A percentile compares a stretch with the other conserved stretches of the same genome.
Conservation (phyloP, 2,329 filamentous ascomycete species). For the Akanthomyces muscarius region DNA sequence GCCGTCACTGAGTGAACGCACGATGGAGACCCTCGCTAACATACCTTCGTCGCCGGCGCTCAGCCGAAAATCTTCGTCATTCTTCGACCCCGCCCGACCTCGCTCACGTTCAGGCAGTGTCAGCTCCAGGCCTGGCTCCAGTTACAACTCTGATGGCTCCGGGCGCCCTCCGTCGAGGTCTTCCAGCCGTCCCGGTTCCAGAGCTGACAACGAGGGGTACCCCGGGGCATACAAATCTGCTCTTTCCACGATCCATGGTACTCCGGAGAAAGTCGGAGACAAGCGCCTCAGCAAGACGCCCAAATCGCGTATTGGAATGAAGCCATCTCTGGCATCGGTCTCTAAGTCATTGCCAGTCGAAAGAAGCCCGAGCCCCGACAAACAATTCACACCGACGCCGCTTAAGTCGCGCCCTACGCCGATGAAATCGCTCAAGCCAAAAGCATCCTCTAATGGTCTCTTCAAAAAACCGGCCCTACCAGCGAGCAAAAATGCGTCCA, state of each 20-base stretch:
- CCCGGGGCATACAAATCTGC: slow-evolving; percentile 43
- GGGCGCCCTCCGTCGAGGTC: slow-evolving; percentile 47
- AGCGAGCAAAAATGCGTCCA: slow-evolving; percentile 26
- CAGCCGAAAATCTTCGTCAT: slow-evolving; percentile 63
- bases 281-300: slow-evolving; percentile 24
- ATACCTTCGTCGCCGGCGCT: slow-evolving; percentile 74
- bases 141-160: slow-evolving; percentile 58
- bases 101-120: slow-evolving; percentile 42
- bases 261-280: slow-evolving; percentile 35
- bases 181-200: slow-evolving; percentile 53
- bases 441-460: slow-evolving; percentile 50
- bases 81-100: slow-evolving; percentile 65
- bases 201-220: slow-evolving; percentile 45
- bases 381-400: slow-evolving; percentile 25
- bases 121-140: slow-evolving; percentile 52
- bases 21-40: slow-evolving; percentile 76
- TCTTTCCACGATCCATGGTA: slow-evolving; percentile 40
- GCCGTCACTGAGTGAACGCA: slow-evolving; percentile 74
- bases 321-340: slow-evolving; percentile 22
- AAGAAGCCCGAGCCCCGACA: slow-evolving; percentile 39
- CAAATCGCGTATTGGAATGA: slow-evolving; percentile 24
- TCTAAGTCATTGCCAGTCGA: slow-evolving; percentile 26
- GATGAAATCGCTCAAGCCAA: slow-evolving; percentile 44
- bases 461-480: slow-evolving; percentile 53
- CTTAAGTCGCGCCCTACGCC: slow-evolving; percentile 42